These are phyloP conservation scores for Skeletonema potamos DNA, from an alignment of 108 stramenopile species.

Conservation along the genomic window DNA sequence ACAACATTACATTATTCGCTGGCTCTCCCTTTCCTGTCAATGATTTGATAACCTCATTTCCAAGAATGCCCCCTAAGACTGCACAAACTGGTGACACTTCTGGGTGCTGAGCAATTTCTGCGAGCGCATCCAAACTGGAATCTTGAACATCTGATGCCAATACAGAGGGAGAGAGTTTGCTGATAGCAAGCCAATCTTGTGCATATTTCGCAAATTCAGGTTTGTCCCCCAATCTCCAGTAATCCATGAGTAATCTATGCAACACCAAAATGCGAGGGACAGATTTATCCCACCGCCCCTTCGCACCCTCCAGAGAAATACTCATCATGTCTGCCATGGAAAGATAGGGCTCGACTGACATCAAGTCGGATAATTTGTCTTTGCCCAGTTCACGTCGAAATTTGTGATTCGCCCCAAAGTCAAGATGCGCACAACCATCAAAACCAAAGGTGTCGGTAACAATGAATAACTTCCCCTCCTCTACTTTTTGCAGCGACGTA, in stretches of 20 bases:
- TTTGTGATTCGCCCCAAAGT: constrained; percentile 65
- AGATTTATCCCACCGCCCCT: constrained; percentile 75
- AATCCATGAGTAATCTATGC: constrained; percentile 75
- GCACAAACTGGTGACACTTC: constrained; percentile 90
- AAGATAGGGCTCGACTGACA: constrained; percentile 47
- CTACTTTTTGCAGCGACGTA: constrained; percentile 13
- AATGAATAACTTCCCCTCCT: constrained; percentile 54
- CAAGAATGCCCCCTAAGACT: constrained; percentile 90
- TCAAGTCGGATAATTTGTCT: constrained; percentile 66
- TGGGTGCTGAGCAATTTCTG: constrained; percentile 59
- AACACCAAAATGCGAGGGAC: constrained; percentile 64
- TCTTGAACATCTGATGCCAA: not conserved
- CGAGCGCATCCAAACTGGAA: constrained; percentile 32
- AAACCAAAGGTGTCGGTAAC: constrained; percentile 82
- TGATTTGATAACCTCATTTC: constrained; percentile 94
- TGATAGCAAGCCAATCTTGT: constrained; percentile 26
- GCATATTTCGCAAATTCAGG: constrained; percentile 39
- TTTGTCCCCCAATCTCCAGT: constrained; percentile 39
- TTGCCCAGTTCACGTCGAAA: constrained; percentile 85
- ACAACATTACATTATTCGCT: constrained; percentile 84
- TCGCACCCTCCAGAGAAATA: constrained; percentile 48
- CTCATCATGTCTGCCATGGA: constrained; percentile 59
- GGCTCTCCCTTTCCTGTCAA: constrained; percentile 91
- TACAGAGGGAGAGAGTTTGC: constrained; percentile 25
- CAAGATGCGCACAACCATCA: constrained; percentile 73